phyloP scores from a whole-genome alignment of 768 basidiomycete species.

The Mycena vitilis region DNA sequence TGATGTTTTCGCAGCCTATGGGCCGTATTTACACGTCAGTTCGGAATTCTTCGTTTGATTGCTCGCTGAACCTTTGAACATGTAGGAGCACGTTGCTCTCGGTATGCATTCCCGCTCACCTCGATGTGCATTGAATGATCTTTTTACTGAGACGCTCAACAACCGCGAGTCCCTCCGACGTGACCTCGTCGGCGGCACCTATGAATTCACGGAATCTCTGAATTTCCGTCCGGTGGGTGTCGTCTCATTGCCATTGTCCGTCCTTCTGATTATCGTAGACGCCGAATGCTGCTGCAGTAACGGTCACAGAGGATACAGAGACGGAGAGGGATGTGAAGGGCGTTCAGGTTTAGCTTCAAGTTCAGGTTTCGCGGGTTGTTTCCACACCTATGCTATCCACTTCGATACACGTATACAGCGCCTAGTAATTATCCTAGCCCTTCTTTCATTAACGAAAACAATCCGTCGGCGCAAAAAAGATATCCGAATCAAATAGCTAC shows the following conservation, averaged over 20 bases:
- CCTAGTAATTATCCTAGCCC: too few relatives aligned
- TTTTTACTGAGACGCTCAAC: background rate
- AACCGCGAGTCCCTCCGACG: background rate
- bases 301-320: too few relatives aligned
- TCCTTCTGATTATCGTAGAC: too few relatives aligned
- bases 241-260: background rate
- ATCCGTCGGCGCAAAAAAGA: too few relatives aligned
- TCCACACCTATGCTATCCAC: too few relatives aligned
- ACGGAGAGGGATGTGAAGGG: too few relatives aligned
- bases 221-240: background rate
- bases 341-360: too few relatives aligned
- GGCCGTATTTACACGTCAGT: slow-evolving; percentile 8
- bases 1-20: slow-evolving; percentile 6
- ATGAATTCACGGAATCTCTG: background rate
- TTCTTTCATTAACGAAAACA: too few relatives aligned
- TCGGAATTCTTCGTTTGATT: background rate
- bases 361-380: too few relatives aligned
- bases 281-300: too few relatives aligned
- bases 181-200: background rate
- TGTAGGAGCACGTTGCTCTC: background rate
- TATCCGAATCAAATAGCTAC: background rate
- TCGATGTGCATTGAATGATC: background rate
- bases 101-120: background rate
- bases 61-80: background rate
- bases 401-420: too few relatives aligned